Evolutionary conservation across 768 basidiomycete species (phyloP), one percentile per base, ranked within the genome.

Genomic region (Boletellus emodensis): DNA sequence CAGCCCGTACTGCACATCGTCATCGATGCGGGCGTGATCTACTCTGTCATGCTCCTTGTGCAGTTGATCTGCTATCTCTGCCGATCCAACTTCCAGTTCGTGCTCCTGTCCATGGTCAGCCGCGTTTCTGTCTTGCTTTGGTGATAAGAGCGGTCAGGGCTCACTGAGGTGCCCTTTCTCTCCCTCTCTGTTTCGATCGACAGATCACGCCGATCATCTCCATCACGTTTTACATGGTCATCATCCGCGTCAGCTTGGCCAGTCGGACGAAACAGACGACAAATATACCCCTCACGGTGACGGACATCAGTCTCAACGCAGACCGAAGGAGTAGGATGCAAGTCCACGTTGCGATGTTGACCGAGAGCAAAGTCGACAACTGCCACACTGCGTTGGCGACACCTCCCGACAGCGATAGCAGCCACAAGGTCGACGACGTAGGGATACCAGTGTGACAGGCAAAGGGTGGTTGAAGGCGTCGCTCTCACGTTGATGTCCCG

Each of bases 181-280:
- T 26, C 24, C 24, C 3, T 9, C 30, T 11, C 9, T 30, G 11
- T 30, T 30, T n/a, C 28, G 13, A 34, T n/a, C 40, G n/a, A 30
- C 24, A 72, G 72, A 57, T 69, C 40, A 65, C 63, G 8, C 73
- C 70, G 15, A 69, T 73, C 48, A 73, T 73, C 46, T 70, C 67
- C 6, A 74, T 75, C 60, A 67, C 69, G 4, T 75, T 73, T 59
- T 72, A 71, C 55, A 69, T 74, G 71, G 68, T 75, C 40, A 72
- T 73, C 33, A 63, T 75, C 20, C 74, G 72, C 30, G 60, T 72
- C 35, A 71, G 66, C 0, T 14, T 66, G 30, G 40, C 51, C 17
- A 44, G 35, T 33, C 50, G 40, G 44, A 30, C 33, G 2, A 39
- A 15, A 24, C 49, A 44, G 22, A 6, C 10, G 7, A n/a, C 33